A percentile compares a stretch with the other conserved stretches of the same genome.
Conservation (phyloP, 2,329 filamentous ascomycete species). For the Diaporthe australafricana region DNA sequence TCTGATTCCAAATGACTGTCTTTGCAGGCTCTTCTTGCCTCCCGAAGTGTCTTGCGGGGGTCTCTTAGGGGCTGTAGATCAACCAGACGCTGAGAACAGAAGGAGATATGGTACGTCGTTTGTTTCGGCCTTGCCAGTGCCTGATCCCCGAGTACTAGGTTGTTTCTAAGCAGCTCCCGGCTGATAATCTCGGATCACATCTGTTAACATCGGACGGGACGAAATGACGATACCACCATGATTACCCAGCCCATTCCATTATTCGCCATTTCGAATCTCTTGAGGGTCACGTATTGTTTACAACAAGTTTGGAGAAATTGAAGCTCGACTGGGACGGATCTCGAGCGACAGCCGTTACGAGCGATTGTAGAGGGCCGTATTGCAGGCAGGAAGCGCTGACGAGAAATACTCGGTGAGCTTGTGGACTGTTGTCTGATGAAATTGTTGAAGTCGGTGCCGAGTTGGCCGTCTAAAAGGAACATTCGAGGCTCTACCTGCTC, state of each 20-base stretch:
- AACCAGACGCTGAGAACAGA: background rate
- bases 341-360: too few species aligned
- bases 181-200: background rate
- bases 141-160: background rate
- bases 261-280: too few species aligned
- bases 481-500: too few species aligned
- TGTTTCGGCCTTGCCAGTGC: constrained; percentile 2
- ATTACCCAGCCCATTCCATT: too few species aligned
- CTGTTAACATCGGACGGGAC: constrained; percentile 6
- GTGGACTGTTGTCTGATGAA: too few species aligned
- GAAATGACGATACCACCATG: background rate
- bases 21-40: background rate
- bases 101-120: background rate
- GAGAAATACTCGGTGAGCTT: too few species aligned
- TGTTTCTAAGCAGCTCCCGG: background rate
- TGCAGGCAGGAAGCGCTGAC: too few species aligned
- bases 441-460: too few species aligned
- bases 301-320: too few species aligned
- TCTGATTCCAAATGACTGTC: background rate
- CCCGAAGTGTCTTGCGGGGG: background rate
- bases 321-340: too few species aligned
- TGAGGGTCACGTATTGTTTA: too few species aligned
- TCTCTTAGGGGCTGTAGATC: background rate
- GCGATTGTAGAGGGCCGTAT: too few species aligned
- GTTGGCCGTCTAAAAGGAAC: background rate